A percentile compares a stretch with the other conserved stretches of the same genome.
These are phyloP conservation scores for Hypoxylon sp. DNA, from an alignment of 2,329 filamentous ascomycete genomes.

Conservation along the genomic window DNA sequence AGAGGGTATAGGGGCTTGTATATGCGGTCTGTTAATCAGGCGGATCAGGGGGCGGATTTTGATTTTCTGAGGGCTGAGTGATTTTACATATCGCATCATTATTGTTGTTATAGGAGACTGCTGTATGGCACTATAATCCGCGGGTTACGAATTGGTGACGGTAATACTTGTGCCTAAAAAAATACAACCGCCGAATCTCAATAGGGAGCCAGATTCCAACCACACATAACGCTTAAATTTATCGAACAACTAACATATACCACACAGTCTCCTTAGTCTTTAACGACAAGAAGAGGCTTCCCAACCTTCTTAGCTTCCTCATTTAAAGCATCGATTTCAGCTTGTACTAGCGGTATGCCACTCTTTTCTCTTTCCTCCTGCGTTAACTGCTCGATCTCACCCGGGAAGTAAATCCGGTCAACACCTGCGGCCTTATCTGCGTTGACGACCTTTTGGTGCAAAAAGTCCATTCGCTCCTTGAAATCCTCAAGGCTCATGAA, in stretches of 20 bases:
- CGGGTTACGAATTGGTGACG: no score
- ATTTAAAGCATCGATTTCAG: conserved; percentile 65
- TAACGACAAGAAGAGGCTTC: conserved; percentile 41
- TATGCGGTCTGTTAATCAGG: conserved; percentile 67
- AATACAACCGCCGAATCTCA: no score
- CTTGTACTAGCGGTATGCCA: conserved; percentile 67
- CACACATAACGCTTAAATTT: no score
- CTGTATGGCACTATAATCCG: no score
- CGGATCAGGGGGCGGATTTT: conserved; percentile 67
- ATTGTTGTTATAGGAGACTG: no score
- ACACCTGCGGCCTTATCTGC: conserved; percentile 64
- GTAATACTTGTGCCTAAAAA: no score
- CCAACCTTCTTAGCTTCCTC: conserved; percentile 59
- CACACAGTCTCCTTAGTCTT: conserved; percentile 22
- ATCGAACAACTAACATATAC: no score
- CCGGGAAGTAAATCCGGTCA: conserved; percentile 68
- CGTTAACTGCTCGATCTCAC: conserved; percentile 67
- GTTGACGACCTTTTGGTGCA: conserved; percentile 63
- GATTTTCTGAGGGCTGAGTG: conserved; percentile 69
- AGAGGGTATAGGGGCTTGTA: conserved; percentile 69
- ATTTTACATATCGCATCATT: no score
- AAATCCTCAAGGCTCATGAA: conserved; percentile 78
- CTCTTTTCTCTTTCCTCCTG: conserved; percentile 59
- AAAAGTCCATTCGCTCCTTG: conserved; percentile 64
- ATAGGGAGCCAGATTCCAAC: no score